Conservation (phyloP, 78 protist genomes). For the Emiliania huxleyi region DNA sequence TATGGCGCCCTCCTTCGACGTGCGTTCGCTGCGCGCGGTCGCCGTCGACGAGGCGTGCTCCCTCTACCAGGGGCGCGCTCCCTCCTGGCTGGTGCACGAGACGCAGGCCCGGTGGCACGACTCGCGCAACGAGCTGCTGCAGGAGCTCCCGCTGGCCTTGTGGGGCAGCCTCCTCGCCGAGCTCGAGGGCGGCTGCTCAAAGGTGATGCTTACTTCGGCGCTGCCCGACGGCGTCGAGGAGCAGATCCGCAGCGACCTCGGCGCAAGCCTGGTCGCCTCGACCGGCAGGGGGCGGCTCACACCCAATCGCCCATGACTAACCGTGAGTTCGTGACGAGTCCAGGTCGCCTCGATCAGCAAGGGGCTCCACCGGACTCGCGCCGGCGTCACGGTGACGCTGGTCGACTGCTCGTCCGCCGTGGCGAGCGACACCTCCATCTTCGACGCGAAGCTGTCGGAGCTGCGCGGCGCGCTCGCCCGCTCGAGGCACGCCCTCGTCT, state of each 20-base stretch:
- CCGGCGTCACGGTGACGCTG: background rate
- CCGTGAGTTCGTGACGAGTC: too few species aligned
- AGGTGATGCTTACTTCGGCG: background rate
- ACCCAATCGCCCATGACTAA: too few species aligned
- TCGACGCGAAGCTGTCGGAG: background rate
- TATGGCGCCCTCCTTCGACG: background rate
- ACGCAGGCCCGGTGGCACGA: too few species aligned
- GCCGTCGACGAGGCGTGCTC: background rate
- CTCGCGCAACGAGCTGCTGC: too few species aligned
- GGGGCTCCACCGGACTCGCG: background rate
- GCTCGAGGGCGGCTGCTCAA: background rate
- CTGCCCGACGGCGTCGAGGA: background rate
- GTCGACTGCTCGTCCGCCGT: background rate
- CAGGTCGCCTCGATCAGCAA: too few species aligned
- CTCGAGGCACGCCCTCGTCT: background rate
- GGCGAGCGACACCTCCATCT: background rate
- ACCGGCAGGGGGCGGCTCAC: too few species aligned
- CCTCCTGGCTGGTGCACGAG: too few species aligned
- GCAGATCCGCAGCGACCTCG: background rate
- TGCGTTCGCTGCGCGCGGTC: background rate
- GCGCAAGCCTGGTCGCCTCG: background rate
- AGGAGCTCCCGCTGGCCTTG: background rate
- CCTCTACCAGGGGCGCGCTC: background rate
- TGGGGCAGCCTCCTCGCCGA: background rate
- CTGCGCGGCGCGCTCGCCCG: background rate